Conservation (phyloP, 495 filamentous ascomycete species). For the Annulohypoxylon bovei region DNA sequence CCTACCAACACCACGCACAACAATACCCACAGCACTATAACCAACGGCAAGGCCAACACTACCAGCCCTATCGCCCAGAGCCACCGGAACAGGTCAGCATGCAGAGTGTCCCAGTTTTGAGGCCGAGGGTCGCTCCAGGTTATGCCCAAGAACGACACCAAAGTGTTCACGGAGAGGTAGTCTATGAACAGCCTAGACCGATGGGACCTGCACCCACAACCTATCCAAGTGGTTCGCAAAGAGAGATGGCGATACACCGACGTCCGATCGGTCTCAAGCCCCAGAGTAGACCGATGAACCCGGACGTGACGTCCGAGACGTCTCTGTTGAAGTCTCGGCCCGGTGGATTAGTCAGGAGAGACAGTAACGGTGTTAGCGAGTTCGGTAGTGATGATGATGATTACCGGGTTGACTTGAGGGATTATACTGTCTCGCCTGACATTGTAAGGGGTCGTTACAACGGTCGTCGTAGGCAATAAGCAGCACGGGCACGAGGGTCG, state of each 20-base stretch:
- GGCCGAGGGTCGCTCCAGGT: not conserved
- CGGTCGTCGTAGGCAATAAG: too few species aligned
- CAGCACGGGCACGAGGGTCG: too few species aligned
- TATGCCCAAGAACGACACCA: not conserved
- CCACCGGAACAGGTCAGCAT: not conserved
- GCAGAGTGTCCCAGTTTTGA: not conserved
- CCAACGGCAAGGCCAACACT: not conserved
- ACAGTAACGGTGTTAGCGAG: slow-evolving; percentile 34
- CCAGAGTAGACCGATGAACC: not conserved
- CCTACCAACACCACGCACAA: not conserved
- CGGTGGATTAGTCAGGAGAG: not conserved
- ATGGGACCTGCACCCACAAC: not conserved
- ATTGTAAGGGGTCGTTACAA: not conserved
- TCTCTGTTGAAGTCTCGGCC: not conserved
- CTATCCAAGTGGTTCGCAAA: not conserved
- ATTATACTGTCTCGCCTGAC: slow-evolving; percentile 28
- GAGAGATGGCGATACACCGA: not conserved
- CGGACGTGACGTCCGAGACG: not conserved
- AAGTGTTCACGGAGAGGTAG: not conserved
- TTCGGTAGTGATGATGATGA: slow-evolving; percentile 15
- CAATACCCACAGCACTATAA: not conserved
- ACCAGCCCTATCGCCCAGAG: not conserved
- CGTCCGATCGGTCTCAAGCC: not conserved
- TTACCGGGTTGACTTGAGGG: not conserved
- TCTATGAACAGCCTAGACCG: not conserved